These are phyloP conservation scores for Planoprotostelium fungivorum DNA, from an alignment of 78 protist genomes.

Conservation along the genomic window DNA sequence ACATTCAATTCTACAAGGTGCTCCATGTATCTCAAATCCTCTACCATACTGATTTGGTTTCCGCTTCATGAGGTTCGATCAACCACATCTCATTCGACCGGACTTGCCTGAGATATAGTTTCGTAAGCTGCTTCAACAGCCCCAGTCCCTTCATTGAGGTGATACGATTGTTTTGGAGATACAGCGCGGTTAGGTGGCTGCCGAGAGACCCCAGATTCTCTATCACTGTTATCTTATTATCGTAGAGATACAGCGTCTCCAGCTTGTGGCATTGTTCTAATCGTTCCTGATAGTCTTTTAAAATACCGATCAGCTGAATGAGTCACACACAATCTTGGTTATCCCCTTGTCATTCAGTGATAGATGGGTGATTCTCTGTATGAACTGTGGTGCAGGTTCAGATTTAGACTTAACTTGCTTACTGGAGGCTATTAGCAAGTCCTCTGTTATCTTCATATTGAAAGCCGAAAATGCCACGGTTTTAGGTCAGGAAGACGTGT, in stretches of 20 bases:
- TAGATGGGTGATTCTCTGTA: not conserved
- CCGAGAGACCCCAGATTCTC: not conserved
- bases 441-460: not conserved
- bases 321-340: not conserved
- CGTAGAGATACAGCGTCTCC: not conserved
- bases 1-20: not conserved
- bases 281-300: not conserved
- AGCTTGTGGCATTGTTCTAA: not conserved
- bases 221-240: too few species aligned
- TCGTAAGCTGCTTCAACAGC: not conserved
- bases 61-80: not conserved
- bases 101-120: not conserved
- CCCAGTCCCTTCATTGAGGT: not conserved
- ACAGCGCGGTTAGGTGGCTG: not conserved
- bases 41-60: not conserved
- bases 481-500: not conserved
- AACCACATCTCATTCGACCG: not conserved
- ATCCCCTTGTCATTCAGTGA: not conserved
- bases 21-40: not conserved
- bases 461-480: not conserved
- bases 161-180: not conserved
- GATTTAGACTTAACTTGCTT: not conserved
- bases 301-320: not conserved
- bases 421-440: not conserved
- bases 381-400: not conserved